Evolutionary conservation across 768 basidiomycete genomes (phyloP).

Genomic region (Scleroderma bovista): DNA sequence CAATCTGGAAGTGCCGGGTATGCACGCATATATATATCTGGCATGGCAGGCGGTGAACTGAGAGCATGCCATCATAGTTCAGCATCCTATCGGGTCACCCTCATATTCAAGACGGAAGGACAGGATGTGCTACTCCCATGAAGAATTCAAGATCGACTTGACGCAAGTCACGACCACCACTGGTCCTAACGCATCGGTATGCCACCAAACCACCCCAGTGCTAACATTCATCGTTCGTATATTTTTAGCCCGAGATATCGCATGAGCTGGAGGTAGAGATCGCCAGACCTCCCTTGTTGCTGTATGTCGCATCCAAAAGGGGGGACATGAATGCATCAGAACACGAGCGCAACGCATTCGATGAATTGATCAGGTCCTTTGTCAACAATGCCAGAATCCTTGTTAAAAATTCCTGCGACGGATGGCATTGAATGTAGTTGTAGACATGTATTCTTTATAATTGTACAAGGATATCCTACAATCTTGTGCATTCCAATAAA

Average conservation of each 20-base stretch:
- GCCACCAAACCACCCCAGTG: conserved; percentile 15
- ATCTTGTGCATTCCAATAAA: neutral
- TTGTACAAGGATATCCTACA: neutral
- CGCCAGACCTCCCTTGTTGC: conserved; percentile 61
- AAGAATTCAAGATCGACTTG: conserved; percentile 88
- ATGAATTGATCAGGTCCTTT: conserved; percentile 87
- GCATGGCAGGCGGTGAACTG: neutral
- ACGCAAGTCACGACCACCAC: conserved; percentile 76
- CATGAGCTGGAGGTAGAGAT: conserved; percentile 94
- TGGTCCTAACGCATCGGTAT: conserved; percentile 45
- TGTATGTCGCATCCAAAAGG: conserved; percentile 67
- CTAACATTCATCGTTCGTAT: neutral
- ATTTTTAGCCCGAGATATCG: conserved; percentile 47
- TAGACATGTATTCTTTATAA: neutral
- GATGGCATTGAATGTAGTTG: conserved; percentile 31
- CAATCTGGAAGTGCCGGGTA: conserved; percentile 85
- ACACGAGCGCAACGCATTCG: conserved; percentile 70
- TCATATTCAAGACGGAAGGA: conserved; percentile 74
- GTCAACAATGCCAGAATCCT: conserved; percentile 92
- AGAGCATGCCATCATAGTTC: conserved; percentile 36
- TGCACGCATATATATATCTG: conserved; percentile 19
- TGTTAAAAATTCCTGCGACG: conserved; percentile 65
- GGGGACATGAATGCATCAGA: conserved; percentile 55
- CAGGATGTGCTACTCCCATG: conserved; percentile 88
- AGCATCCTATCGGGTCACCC: conserved; percentile 60